Base-by-base conservation (phyloP, 352 stramenopile genomes). In the Phytophthora sojae region DNA sequence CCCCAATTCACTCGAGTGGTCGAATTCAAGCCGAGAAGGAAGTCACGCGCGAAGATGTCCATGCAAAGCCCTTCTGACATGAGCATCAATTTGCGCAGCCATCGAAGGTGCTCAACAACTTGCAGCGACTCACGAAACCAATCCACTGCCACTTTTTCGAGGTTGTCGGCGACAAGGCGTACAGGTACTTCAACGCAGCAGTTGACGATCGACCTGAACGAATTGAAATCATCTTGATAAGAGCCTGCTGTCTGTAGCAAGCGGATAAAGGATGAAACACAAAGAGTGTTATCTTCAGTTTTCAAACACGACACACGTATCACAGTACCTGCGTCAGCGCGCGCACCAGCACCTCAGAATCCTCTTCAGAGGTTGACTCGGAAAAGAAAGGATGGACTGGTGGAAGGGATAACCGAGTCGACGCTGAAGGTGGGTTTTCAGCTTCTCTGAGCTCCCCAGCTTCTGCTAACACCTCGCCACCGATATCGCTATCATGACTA, bases 41-140 rank as follows among this genome's bases (percentile, higher is more conserved):
- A 72, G 57, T 95, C 85, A 1, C 81, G 84, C 21, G 76, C 75
- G 26, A 95, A 91, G 26, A 92, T 90, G 51, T 88, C 76, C 74
- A 92, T 90, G 42, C 83, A 92, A 7, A 93, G 68, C 2, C 85
- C 85, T 73, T 92, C 85, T 19, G 77, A 81, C 85, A 93, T 93
- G 17, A 93, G 75, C 79, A 89, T 80, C 19, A 95, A 69, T 17
- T 79, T 88, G 17, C 82, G 81, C 17, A 93, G 59, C 85, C 85
- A 92, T 26, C 71, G 50, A 11, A 92, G 65, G 52, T 95, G 84
- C 23, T 73, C 60, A 53, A 85, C 61, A 17, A 93, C 15, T 3
- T 80, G 51, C 5, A 92, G 60, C 2, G 82, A 78, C 2, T 69
- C 61, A 15, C 80, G 61, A 63, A 92, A 82, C 25, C 80, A 79